Base-by-base conservation (phyloP, 371 early-diverging fungal species). In the Rhizomucor miehei region DNA sequence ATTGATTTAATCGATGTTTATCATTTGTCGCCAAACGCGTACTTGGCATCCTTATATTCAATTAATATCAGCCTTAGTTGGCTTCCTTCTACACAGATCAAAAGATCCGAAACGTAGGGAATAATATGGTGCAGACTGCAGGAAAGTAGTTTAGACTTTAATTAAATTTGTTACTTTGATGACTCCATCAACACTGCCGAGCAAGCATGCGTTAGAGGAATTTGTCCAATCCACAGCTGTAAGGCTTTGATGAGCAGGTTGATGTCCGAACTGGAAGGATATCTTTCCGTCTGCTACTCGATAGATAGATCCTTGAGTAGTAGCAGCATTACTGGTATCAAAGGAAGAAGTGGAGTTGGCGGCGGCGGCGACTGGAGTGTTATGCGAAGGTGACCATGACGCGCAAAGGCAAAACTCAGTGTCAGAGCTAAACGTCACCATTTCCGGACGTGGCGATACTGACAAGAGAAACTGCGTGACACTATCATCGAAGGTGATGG, bases 191-290 rank as follows among this genome's bases (percentile, higher is more conserved):
- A 63, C 66, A 16, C 72, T 74, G 34, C 80, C 84, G 34, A 81
- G 60, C 21, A 84, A 60, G 48, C 81, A 81, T 24, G 84, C 75
- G 51, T 73, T 80, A 0, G 77, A 80, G 5, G 80, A 63, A 48
- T 66, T 67, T 1, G 81, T 79, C 84, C 84, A 84, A 53, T 81
- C 84, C 1, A 81, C 81, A 2, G 78, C 62, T 0, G 81, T 81
- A 14, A 84, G 46, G 8, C 72, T 68, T 47, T 69, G 70, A 44
- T 65, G 41, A 17, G 64, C 58, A 10, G 75, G 67, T 34, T 80
- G 77, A 10, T 69, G 63, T 17, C 75, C 67, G 16, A 84, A 67
- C 25, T 73, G 71, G 19, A 78, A 66, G 5, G 67, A 62, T 12
- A 69, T 68, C 11, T 70, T 66, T 13, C 76, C 75, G n/a, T 71